Base-by-base conservation (phyloP, 306 rosid species). In the Albizia julibrissin region DNA sequence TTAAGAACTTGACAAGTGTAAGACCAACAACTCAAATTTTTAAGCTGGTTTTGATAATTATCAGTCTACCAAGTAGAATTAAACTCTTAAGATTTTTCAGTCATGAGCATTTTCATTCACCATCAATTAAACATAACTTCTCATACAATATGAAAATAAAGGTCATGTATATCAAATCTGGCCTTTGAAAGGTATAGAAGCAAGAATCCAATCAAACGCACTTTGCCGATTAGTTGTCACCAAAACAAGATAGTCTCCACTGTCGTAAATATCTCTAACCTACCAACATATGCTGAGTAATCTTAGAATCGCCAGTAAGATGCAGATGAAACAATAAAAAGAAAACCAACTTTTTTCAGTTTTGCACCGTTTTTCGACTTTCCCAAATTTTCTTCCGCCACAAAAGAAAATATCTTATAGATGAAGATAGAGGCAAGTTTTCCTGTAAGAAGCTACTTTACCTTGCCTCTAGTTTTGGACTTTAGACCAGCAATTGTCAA, bases 181-280 rank as follows among this genome's bases (percentile, higher is more conserved):
- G 85, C 98, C 98, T 84, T 93, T 95, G 85, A 93, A 95, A 61
- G 99, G 99, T 81, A 95, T 92, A n/a, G 99, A 95, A 81, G 98
- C 98, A 69, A 95, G 99, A 88, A 95, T 88, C 88, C 99, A 89
- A 82, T 95, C 99, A 72, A 95, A 95, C 6, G 99, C 99, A 83
- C 99, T 93, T 83, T 89, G 98, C 76, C 99, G 87, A 83, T 95
- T 97, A 59, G 99, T 95, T 0, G 99, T 93, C 37, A 93, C 98
- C 42, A 95, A 78, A 86, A 95, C 93, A 58, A 95, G 91, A 81
- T 87, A 93, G 42, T 95, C 95, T 37, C 97, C 98, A 42, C 83
- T 73, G 69, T 95, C 98, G 76, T 95, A 95, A 62, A 93, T 90
- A 87, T 95, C 99, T 80, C 99, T 89, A 72, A 95, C 98, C 98